Conservation (phyloP, 768 basidiomycete species). For the Candolleomyces eurysporus region DNA sequence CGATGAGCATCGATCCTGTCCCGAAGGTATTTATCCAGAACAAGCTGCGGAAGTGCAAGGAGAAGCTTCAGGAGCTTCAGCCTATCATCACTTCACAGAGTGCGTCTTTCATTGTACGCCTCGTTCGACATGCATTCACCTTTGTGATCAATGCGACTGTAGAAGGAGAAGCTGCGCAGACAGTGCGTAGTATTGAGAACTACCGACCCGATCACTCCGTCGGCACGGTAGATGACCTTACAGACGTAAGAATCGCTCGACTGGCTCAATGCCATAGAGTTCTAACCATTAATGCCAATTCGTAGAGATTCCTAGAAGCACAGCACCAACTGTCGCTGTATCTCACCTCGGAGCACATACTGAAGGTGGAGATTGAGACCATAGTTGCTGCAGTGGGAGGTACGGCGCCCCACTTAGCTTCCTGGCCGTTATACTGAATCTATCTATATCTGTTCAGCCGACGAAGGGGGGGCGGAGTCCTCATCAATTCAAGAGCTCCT, state of each 20-base stretch:
- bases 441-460: slow-evolving; percentile 43
- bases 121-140: slow-evolving; percentile 3
- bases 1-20: slow-evolving; percentile 61
- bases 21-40: slow-evolving; percentile 84
- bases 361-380: slow-evolving; percentile 63
- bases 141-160: background rate
- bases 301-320: slow-evolving; percentile 63
- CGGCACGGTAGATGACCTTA: slow-evolving; percentile 56
- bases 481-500: slow-evolving; percentile 80
- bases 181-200: slow-evolving; percentile 42
- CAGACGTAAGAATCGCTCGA: slow-evolving; percentile 42
- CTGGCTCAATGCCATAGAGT: background rate
- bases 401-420: slow-evolving; percentile 25
- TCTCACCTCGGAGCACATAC: slow-evolving; percentile 51
- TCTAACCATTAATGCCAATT: background rate
- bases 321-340: slow-evolving; percentile 58
- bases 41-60: slow-evolving; percentile 57
- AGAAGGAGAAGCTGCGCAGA: slow-evolving; percentile 48
- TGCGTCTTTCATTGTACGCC: slow-evolving; percentile 28
- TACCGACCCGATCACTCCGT: slow-evolving; percentile 48
- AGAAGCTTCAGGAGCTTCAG: slow-evolving; percentile 62
- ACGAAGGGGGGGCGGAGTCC: slow-evolving; percentile 65
- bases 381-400: slow-evolving; percentile 65
- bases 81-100: slow-evolving; percentile 60
- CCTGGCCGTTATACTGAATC: too few relatives aligned